Evolutionary conservation across 164 flowering plant species (phyloP).

Genomic region (Macadamia tetraphylla): DNA sequence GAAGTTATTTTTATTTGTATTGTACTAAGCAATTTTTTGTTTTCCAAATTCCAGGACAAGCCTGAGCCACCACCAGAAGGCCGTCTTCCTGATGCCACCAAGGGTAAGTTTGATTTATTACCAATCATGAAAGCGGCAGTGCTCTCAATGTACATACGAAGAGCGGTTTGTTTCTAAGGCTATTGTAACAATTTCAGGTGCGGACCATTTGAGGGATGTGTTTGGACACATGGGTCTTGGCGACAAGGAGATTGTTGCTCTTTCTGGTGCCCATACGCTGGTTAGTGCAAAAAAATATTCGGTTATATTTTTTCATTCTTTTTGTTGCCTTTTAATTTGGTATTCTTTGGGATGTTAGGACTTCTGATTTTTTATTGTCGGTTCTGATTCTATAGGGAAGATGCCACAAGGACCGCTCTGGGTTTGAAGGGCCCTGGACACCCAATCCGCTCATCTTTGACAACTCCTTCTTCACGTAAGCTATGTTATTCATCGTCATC

Average conservation of each 20-base stretch:
- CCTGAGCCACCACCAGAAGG: conserved; percentile 78
- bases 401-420: conserved; percentile 63
- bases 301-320: neutral
- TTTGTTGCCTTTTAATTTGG: neutral
- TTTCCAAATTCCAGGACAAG: conserved; percentile 57
- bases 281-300: conserved; percentile 10
- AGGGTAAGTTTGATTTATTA: conserved; percentile 41
- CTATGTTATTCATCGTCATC: neutral
- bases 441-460: conserved; percentile 48
- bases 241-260: conserved; percentile 52
- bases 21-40: too few relatives aligned
- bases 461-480: conserved; percentile 51
- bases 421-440: conserved; percentile 71
- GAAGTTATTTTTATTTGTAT: too few relatives aligned
- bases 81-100: conserved; percentile 92
- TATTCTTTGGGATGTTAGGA: neutral
- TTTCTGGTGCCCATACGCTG: conserved; percentile 61
- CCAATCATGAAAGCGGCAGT: too few relatives aligned
- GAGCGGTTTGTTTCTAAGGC: too few relatives aligned
- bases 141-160: too few relatives aligned
- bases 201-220: conserved; percentile 49
- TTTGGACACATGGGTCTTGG: conserved; percentile 51
- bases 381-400: conserved; percentile 34
- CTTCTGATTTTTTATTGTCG: neutral
- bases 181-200: conserved; percentile 22